These are phyloP conservation scores for Sungouiella blattae DNA, from an alignment of 805 yeast species.

Conservation along the genomic window DNA sequence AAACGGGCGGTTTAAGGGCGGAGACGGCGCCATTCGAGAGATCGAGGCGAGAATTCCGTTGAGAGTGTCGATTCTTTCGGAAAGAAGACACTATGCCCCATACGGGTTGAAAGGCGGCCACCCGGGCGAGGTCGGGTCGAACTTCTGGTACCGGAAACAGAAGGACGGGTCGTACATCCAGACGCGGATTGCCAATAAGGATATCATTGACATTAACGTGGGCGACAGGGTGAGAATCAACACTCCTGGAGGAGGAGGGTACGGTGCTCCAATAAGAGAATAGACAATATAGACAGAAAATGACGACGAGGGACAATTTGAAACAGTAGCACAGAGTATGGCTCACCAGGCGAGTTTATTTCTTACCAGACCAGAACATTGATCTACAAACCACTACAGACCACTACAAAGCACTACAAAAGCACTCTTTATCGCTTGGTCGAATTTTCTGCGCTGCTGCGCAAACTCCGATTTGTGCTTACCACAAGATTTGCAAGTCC, in stretches of 20 bases:
- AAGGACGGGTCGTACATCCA: slow-evolving; percentile 16
- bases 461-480: no score
- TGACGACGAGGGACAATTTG: no score
- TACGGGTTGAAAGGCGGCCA: slow-evolving; percentile 83
- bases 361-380: no score
- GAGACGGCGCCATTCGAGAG: slow-evolving; percentile 16
- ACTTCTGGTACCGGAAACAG: slow-evolving; percentile 30
- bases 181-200: slow-evolving; percentile 17
- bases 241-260: slow-evolving; percentile 47
- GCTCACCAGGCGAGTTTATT: no score
- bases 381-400: no score
- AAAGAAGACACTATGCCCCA: slow-evolving; percentile 81
- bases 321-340: no score
- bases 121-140: slow-evolving; percentile 65
- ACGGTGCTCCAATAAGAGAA: slow-evolving; percentile 28
- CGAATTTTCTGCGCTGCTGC: no score
- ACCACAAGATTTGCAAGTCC: no score
- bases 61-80: slow-evolving; percentile 63
- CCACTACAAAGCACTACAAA: no score
- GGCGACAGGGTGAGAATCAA: slow-evolving; percentile 40
- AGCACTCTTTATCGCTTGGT: no score
- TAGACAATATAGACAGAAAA: no score
- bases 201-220: slow-evolving; percentile 20
- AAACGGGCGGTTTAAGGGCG: slow-evolving; percentile 11
- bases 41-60: no score